phyloP scores from a whole-genome alignment of 116 monocot species.

The Cymodocea nodosa region DNA sequence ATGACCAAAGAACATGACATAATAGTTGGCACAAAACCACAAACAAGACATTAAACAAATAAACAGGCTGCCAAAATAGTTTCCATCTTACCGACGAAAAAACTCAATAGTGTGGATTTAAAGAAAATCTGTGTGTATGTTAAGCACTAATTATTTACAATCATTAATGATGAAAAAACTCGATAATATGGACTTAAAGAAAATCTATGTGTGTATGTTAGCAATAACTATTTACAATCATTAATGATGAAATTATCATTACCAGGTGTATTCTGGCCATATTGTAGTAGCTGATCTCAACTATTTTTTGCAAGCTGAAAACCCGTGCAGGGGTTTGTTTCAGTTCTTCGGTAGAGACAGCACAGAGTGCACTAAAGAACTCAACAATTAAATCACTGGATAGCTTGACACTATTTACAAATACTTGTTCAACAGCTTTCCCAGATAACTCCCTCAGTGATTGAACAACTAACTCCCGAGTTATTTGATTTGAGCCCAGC shows the following conservation, averaged over 20 bases:
- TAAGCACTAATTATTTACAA: not conserved
- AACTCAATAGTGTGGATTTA: too few relatives aligned
- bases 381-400: constrained; percentile 92
- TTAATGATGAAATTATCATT: constrained; percentile 5
- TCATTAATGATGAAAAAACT: not conserved
- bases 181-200: too few relatives aligned
- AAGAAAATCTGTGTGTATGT: too few relatives aligned
- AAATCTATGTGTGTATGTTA: too few relatives aligned
- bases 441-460: constrained; percentile 81
- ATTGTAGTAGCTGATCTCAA: constrained; percentile 99
- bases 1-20: too few relatives aligned
- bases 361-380: constrained; percentile 92
- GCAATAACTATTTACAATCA: not conserved
- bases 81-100: too few relatives aligned
- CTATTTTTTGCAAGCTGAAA: constrained; percentile 92
- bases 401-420: constrained; percentile 84
- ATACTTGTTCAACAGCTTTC: constrained; percentile 86
- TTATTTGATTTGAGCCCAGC: constrained; percentile 97
- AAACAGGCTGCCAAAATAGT: too few relatives aligned
- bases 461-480: constrained; percentile 79
- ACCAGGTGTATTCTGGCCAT: constrained; percentile 97
- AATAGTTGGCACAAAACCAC: too few relatives aligned
- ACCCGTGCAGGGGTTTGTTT: constrained; percentile 87
- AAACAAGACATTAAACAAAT: not conserved
- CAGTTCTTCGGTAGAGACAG: constrained; percentile 93